Evolutionary conservation across 257 asterid genomes (phyloP).

Genomic region (Gentiana straminea): DNA sequence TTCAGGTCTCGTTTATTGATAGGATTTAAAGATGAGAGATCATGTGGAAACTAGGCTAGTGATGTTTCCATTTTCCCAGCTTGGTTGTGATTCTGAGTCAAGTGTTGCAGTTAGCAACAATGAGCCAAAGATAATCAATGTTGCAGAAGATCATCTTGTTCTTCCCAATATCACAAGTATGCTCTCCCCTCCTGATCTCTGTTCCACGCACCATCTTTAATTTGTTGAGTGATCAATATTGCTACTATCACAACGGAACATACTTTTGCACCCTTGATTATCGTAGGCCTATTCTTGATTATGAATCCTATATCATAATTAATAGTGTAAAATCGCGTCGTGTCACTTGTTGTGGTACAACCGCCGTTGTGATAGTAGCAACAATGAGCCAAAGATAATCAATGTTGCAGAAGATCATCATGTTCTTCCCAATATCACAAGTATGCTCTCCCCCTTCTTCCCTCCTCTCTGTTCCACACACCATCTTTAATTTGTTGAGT

Average conservation of each 20-base stretch:
- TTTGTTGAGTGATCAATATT: too few relatives aligned
- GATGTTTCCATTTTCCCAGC: conserved; percentile 21
- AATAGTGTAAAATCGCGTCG: too few relatives aligned
- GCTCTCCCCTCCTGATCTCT: not conserved
- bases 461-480: too few relatives aligned
- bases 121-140: conserved; percentile 3
- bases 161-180: conserved; percentile 6
- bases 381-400: not conserved
- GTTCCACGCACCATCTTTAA: too few relatives aligned
- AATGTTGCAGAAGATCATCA: conserved; percentile 1
- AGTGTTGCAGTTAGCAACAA: conserved; percentile 18
- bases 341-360: too few relatives aligned
- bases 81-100: conserved; percentile 25
- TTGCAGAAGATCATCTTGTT: not conserved
- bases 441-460: conserved; percentile 2
- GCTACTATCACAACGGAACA: too few relatives aligned
- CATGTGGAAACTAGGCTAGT: conserved; percentile 18
- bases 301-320: too few relatives aligned
- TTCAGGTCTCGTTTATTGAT: not conserved
- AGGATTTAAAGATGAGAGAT: conserved; percentile 9
- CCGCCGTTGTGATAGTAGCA: not conserved
- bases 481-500: too few relatives aligned
- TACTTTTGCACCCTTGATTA: too few relatives aligned
- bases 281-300: too few relatives aligned
- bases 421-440: not conserved